phyloP scores from a whole-genome alignment of 2,329 filamentous ascomycete species.

The Akanthomyces lecanii region DNA sequence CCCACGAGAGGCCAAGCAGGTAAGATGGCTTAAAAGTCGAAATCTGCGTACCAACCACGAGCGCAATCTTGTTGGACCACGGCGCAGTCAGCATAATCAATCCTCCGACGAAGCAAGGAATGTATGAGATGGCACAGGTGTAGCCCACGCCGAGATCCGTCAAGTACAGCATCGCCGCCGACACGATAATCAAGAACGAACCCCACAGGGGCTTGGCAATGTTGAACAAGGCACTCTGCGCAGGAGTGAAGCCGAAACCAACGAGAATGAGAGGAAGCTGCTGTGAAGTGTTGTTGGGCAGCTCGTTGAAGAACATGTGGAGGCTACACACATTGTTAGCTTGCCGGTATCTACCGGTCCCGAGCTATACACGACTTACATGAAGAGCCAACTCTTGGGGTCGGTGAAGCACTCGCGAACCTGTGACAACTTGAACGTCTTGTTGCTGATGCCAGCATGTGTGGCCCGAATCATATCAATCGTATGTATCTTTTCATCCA shows the following conservation, averaged over 20 bases:
- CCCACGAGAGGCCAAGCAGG: constrained; percentile 26
- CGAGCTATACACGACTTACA: constrained; percentile 3
- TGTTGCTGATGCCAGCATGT: constrained; percentile 23
- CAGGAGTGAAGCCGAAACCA: constrained; percentile 24
- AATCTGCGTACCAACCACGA: constrained; percentile 27
- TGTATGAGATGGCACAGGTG: constrained; percentile 25
- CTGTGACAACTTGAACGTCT: constrained; percentile 24
- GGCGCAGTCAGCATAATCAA: constrained; percentile 23
- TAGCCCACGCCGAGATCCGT: constrained; percentile 24
- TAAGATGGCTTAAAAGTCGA: constrained; percentile 29
- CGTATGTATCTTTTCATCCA: constrained; percentile 22
- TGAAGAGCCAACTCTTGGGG: constrained; percentile 24
- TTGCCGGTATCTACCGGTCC: no score
- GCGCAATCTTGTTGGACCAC: constrained; percentile 27
- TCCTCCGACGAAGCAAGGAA: constrained; percentile 24
- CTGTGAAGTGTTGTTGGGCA: constrained; percentile 26
- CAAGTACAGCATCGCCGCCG: constrained; percentile 22
- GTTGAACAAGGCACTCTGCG: constrained; percentile 25
- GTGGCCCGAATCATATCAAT: constrained; percentile 22
- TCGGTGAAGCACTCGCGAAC: constrained; percentile 23
- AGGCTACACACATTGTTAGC: constrained; percentile 14
- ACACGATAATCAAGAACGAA: constrained; percentile 21
- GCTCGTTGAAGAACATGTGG: constrained; percentile 27
- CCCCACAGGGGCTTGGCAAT: constrained; percentile 24
- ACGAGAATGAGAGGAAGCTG: constrained; percentile 25